phyloP scores from a whole-genome alignment of 495 filamentous ascomycete genomes.

The Annulohypoxylon stygium region DNA sequence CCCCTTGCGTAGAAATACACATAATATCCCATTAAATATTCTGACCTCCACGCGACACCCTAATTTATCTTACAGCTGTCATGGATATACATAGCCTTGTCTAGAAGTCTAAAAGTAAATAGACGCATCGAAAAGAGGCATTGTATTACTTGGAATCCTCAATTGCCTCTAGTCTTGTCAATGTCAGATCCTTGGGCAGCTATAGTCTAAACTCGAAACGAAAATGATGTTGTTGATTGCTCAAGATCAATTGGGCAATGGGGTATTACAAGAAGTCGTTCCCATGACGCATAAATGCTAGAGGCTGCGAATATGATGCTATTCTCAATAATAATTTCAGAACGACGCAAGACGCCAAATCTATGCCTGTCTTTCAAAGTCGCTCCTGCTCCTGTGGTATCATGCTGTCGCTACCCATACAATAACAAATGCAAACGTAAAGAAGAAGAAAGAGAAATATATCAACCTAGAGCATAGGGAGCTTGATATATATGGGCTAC shows the following conservation, averaged over 20 bases:
- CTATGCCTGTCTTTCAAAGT: constrained; percentile 30
- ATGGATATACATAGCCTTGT: too few species aligned
- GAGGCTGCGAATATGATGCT: background rate
- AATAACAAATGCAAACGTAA: constrained; percentile 25
- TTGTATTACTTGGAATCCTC: too few species aligned
- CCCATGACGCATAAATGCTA: constrained; percentile 2
- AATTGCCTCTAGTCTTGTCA: background rate
- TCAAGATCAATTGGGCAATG: background rate
- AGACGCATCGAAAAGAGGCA: too few species aligned
- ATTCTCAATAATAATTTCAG: constrained; percentile 8
- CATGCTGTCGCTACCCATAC: constrained; percentile 33
- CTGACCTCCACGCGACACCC: too few species aligned
- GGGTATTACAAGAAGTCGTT: background rate
- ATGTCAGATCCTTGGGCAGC: background rate
- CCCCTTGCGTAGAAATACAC: background rate
- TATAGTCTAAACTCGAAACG: background rate
- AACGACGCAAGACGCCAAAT: constrained; percentile 30
- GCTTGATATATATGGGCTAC: background rate
- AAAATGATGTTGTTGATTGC: background rate
- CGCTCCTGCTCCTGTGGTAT: constrained; percentile 42
- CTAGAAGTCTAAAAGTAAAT: too few species aligned
- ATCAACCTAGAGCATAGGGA: background rate
- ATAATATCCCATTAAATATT: too few species aligned
- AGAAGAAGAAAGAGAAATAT: constrained; percentile 1
- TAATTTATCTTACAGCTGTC: too few species aligned